phyloP scores from a whole-genome alignment of 2,329 filamentous ascomycete genomes.

The Bipolaris gigantea region DNA sequence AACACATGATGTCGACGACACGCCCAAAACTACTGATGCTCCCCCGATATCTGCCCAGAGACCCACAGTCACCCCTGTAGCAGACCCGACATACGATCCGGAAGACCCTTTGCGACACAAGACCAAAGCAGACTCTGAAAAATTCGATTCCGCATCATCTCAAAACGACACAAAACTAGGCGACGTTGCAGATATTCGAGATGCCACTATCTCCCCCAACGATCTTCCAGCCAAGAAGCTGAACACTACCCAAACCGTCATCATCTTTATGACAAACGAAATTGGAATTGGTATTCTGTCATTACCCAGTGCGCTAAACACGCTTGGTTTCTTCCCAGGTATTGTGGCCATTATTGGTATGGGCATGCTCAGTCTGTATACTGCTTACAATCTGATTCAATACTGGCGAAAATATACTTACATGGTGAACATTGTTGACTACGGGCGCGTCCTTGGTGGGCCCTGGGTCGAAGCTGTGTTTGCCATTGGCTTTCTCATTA shows the following conservation, averaged over 20 bases:
- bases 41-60: conserved; percentile 21
- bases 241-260: conserved; percentile 31
- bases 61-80: conserved; percentile 26
- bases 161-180: conserved; percentile 27
- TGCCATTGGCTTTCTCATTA: conserved; percentile 31
- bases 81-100: conserved; percentile 25
- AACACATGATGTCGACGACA: conserved; percentile 9
- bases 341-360: conserved; percentile 29
- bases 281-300: conserved; percentile 37
- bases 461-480: conserved; percentile 32
- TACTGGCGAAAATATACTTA: conserved; percentile 37
- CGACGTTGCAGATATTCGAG: conserved; percentile 28
- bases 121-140: conserved; percentile 13
- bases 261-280: conserved; percentile 37
- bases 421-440: conserved; percentile 37
- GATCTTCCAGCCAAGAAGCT: conserved; percentile 22
- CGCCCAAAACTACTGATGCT: conserved; percentile 18
- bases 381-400: conserved; percentile 35
- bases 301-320: conserved; percentile 29
- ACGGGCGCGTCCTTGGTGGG: conserved; percentile 32
- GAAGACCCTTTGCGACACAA: conserved; percentile 20
- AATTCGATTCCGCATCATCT: conserved; percentile 19
- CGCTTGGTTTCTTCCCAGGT: conserved; percentile 32
- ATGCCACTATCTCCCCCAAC: conserved; percentile 22
- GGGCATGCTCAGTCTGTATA: conserved; percentile 32